Evolutionary conservation across 768 basidiomycete genomes (phyloP), one percentile per base, ranked within the genome.

Genomic region (Lactarius akahatsu): DNA sequence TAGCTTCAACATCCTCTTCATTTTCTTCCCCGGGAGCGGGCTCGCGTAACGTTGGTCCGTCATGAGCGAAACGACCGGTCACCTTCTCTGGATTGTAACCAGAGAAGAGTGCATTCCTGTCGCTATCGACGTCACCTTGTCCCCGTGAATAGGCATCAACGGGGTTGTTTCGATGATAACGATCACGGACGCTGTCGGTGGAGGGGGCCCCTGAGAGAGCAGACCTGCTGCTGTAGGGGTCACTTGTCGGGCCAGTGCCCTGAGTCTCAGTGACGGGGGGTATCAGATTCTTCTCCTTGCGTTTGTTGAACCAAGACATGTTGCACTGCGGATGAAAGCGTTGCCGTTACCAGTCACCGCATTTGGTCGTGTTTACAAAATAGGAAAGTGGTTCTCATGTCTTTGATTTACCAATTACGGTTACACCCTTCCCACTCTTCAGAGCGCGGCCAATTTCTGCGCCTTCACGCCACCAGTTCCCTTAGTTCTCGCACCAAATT

Each of bases 1-100:
- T 98, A 30, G 89, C 93, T 78, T 99, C 96, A 6, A 95, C 80
- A 69, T 95, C 95, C 66, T 94, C 92, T 1, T 94, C 92, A 60
- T 85, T 86, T 74, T 91, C 89, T 74, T 90, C 86, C 50, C 88
- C 89, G 18, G 85, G 81, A 58, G 80, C 70, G 41, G 85, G 83
- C 40, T 82, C 81, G 36, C 72, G 75, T 36, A 78, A 65, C 26
- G 70, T 73, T 9, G 87, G 86, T 0, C 86, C 88, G 72, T 91
- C 89, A 30, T 59, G 9, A 43, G 73, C 71, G 66, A 87, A 92
- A 56, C 90, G 80, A 26, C 86, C 85, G 30, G 87, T 84, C 56
- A 73, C 73, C 70, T 83, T 85, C 68, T 83, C 74, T 1, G 88
- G 81, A 54, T 89, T 86, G 74, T 87, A 89, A 13, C 92, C 92